phyloP scores from a whole-genome alignment of 176 grass and related monocot genomes.

The Triticum monococcum region DNA sequence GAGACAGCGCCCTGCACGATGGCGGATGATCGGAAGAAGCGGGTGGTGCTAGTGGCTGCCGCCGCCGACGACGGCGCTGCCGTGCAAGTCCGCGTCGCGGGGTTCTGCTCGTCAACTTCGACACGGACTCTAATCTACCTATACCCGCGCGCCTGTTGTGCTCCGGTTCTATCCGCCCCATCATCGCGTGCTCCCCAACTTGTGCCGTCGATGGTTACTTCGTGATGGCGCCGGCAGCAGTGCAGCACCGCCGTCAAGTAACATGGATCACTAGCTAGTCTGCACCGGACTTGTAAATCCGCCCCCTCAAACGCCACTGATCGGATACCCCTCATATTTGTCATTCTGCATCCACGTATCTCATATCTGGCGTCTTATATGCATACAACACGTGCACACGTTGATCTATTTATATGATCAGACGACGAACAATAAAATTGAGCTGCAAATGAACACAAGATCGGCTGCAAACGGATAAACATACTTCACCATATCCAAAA shows the following conservation, averaged over 20 bases:
- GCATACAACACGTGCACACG: no score
- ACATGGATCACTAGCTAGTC: background rate
- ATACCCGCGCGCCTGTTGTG: no score
- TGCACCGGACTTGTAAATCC: no score
- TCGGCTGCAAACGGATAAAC: no score
- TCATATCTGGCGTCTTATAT: no score
- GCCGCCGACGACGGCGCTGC: background rate
- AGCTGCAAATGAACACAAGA: no score
- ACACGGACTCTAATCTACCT: background rate
- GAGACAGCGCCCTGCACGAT: background rate
- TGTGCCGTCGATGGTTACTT: background rate
- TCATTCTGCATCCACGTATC: no score
- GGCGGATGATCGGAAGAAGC: background rate
- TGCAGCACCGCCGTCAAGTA: background rate
- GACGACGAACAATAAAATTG: no score
- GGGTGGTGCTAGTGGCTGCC: background rate
- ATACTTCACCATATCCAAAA: no score
- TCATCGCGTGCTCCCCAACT: background rate
- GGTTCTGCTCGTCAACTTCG: background rate
- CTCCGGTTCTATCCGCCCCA: background rate
- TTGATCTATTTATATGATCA: no score
- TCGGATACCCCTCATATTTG: no score
- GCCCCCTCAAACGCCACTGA: no score
- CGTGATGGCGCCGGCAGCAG: background rate
- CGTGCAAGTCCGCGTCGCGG: background rate